These are phyloP conservation scores for Boehmeria nivea DNA, from an alignment of 306 rosid species.

Conservation along the genomic window DNA sequence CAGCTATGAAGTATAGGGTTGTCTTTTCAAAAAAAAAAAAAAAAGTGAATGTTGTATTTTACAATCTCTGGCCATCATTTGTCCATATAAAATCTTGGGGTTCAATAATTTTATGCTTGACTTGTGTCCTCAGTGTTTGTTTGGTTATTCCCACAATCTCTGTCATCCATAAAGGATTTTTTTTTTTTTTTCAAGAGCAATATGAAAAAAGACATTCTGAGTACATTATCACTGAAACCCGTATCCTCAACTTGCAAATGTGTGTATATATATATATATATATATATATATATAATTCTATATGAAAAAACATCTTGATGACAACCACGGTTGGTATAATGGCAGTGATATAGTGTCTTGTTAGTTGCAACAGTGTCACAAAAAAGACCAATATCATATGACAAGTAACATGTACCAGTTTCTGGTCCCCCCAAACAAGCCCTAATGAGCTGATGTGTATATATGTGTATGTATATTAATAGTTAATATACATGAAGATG, in stretches of 20 bases:
- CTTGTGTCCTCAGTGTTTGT: not conserved
- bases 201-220: not conserved
- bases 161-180: not conserved
- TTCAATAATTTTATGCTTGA: not conserved
- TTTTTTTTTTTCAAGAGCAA: not conserved
- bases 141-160: not conserved
- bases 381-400: constrained; percentile 29
- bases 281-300: too few species aligned
- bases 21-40: too few species aligned
- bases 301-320: constrained; percentile 5
- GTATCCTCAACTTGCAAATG: constrained; percentile 10
- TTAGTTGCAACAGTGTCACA: constrained; percentile 26
- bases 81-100: constrained; percentile 1
- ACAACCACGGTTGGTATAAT: constrained; percentile 6
- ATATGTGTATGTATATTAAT: too few species aligned
- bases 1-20: not conserved
- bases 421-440: constrained; percentile 39
- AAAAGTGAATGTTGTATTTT: not conserved
- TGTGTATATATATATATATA: too few species aligned
- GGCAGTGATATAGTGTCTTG: constrained; percentile 15
- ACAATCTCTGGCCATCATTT: not conserved
- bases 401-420: constrained; percentile 32
- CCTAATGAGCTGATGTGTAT: not conserved
- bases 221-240: constrained; percentile 12
- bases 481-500: not conserved